phyloP scores from a whole-genome alignment of 768 basidiomycete species.

The Russula brevipes region DNA sequence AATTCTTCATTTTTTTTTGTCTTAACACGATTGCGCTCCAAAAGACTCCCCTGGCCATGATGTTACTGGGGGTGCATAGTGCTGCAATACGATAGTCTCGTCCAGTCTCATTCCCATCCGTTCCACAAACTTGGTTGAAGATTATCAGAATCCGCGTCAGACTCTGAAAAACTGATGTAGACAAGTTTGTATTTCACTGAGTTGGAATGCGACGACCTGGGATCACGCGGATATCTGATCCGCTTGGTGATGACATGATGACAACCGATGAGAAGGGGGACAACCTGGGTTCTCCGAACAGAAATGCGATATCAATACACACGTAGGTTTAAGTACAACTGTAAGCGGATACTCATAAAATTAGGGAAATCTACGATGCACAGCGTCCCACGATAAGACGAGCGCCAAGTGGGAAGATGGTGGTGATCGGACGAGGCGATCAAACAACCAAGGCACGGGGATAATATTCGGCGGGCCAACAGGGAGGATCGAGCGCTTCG shows the following conservation, averaged over 20 bases:
- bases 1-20: no score
- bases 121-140: no score
- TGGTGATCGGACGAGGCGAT: background rate
- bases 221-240: background rate
- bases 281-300: background rate
- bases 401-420: no score
- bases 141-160: no score
- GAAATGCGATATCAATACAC: conserved; percentile 3
- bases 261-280: background rate
- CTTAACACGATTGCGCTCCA: no score
- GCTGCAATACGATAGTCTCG: no score
- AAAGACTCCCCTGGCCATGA: no score
- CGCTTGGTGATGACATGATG: background rate
- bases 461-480: conserved; percentile 15
- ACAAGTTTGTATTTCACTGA: background rate
- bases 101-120: no score
- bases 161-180: no score
- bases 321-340: background rate
- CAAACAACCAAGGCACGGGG: conserved; percentile 20
- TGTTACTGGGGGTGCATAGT: no score
- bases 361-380: no score
- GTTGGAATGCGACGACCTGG: background rate
- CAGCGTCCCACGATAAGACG: background rate
- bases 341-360: background rate
- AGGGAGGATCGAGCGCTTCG: conserved; percentile 15